Conservation (phyloP, 2,329 filamentous ascomycete species). For the Penicillium sp. region DNA sequence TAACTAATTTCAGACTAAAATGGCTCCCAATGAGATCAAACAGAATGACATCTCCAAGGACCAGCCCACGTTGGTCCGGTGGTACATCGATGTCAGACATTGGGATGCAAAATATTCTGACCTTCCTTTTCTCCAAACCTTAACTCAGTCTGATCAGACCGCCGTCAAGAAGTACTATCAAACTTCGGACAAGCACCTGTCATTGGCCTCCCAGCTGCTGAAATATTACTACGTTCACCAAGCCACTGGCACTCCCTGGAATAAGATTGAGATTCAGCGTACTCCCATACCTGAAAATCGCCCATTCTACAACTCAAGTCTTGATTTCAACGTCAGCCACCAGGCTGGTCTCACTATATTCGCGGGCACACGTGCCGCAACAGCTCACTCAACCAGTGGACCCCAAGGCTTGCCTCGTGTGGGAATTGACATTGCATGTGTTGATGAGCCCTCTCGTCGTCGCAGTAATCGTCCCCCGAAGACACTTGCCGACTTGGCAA, state of each 20-base stretch:
- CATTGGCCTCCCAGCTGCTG: constrained; percentile 58
- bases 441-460: constrained; percentile 48
- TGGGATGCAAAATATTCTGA: constrained; percentile 27
- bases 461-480: constrained; percentile 38
- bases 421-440: constrained; percentile 63
- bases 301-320: constrained; percentile 48
- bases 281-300: constrained; percentile 47
- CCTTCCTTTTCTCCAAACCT: constrained; percentile 42
- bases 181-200: constrained; percentile 59
- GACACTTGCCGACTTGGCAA: constrained; percentile 50
- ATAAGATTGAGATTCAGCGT: constrained; percentile 53
- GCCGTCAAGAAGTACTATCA: constrained; percentile 51
- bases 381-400: not conserved
- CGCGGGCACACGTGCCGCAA: constrained; percentile 47
- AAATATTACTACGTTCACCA: constrained; percentile 61
- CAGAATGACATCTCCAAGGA: constrained; percentile 9
- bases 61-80: constrained; percentile 34
- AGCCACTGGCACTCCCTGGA: constrained; percentile 56
- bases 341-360: constrained; percentile 62
- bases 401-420: constrained; percentile 38
- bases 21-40: constrained; percentile 16
- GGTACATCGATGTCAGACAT: constrained; percentile 45
- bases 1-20: constrained; percentile 4
- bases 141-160: constrained; percentile 51
- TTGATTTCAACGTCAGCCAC: constrained; percentile 66